Evolutionary conservation across 768 basidiomycete species (phyloP).

Genomic region (Rhodotorula kratochvilovae): DNA sequence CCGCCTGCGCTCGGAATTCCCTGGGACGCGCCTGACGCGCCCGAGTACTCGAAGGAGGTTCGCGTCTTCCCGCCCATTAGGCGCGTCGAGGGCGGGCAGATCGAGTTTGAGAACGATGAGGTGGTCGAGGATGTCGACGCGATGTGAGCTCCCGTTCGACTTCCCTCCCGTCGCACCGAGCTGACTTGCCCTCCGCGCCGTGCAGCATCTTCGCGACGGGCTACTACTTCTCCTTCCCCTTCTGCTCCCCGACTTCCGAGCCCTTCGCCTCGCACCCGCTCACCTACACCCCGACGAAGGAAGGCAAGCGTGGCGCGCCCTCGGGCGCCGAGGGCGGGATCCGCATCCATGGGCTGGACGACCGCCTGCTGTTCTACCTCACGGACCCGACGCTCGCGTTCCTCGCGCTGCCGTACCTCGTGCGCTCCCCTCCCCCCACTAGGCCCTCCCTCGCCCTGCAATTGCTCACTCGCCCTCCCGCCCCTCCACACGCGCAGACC

Average conservation of each 20-base stretch:
- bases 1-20: conserved; percentile 32
- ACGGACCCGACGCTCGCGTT: conserved; percentile 47
- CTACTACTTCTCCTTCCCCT: conserved; percentile 48
- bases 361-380: conserved; percentile 47
- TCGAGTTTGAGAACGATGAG: conserved; percentile 44
- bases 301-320: conserved; percentile 12
- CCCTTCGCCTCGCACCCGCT: conserved; percentile 44
- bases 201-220: conserved; percentile 49
- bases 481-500: conserved; percentile 2
- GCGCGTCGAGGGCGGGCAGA: conserved; percentile 10
- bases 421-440: background rate
- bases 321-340: conserved; percentile 41
- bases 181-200: background rate
- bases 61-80: conserved; percentile 20
- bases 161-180: background rate
- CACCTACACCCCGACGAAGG: conserved; percentile 12
- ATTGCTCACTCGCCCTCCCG: no score
- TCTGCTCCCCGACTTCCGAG: conserved; percentile 41
- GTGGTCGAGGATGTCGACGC: conserved; percentile 43
- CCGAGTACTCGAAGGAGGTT: conserved; percentile 46
- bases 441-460: no score
- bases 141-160: conserved; percentile 26
- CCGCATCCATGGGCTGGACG: conserved; percentile 46
- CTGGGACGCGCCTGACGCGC: conserved; percentile 38
- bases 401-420: conserved; percentile 44